Percentiles rank a stretch among this genome's conserved stretches.
These are phyloP conservation scores for Chaetomium sp. DNA, from an alignment of 2,329 filamentous ascomycete species.

Conservation along the genomic window DNA sequence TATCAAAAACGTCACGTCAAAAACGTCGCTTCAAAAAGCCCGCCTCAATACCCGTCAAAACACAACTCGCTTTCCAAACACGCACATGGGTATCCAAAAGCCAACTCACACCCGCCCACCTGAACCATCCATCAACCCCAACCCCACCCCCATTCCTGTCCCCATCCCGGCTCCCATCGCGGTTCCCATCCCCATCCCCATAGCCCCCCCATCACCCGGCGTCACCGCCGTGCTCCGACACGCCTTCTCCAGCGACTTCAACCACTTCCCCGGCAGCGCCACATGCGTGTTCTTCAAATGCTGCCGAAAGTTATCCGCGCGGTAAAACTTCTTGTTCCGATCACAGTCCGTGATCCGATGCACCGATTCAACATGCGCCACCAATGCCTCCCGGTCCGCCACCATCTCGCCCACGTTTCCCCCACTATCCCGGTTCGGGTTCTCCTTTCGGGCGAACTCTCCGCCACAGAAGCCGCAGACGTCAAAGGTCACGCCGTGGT, in stretches of 20 bases:
- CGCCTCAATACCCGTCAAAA: too few species aligned
- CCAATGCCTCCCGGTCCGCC: conserved; percentile 10
- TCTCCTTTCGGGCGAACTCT: conserved; percentile 13
- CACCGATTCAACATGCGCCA: conserved; percentile 16
- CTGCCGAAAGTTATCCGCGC: conserved; percentile 23
- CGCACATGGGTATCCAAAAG: too few species aligned
- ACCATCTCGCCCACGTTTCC: background rate
- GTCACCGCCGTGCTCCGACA: conserved; percentile 11
- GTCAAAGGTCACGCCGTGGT: conserved; percentile 14
- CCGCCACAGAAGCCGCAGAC: conserved; percentile 22
- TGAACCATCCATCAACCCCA: too few species aligned
- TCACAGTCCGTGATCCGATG: conserved; percentile 21
- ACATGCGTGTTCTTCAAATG: conserved; percentile 22
- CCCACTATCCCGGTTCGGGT: background rate
- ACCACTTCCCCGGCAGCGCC: conserved; percentile 19
- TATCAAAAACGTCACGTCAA: too few species aligned
- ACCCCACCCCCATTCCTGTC: background rate
- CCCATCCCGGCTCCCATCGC: background rate
- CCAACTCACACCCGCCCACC: too few species aligned
- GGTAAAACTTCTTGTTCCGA: conserved; percentile 22
- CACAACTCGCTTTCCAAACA: too few species aligned
- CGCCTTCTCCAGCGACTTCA: conserved; percentile 20
- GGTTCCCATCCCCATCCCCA: background rate
- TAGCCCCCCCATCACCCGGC: background rate
- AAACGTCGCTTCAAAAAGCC: too few species aligned